Base-by-base conservation (phyloP, 805 yeast species). In the Candida gorgasii region DNA sequence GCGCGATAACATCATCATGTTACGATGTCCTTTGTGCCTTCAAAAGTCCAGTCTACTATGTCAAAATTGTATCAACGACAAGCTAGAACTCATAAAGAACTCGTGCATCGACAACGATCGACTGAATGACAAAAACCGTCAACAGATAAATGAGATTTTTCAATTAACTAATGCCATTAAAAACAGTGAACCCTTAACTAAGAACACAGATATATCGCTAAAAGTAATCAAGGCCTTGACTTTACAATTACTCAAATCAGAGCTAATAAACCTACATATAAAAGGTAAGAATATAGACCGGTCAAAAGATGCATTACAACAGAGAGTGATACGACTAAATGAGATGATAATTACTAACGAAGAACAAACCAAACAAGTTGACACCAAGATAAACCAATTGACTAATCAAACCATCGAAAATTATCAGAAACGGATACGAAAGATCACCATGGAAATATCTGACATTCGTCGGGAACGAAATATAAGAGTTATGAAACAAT, bases 221-320 rank as follows among this genome's bases (percentile, higher is more conserved):
- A 29, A 24, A 11, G 49, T 62, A 16, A 52, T 65, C 3, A 54
- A 58, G 14, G 41, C 51, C 12, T 45, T 69, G 8, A 53, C 67
- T 2, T 43, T 62, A 4, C 69, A 65, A 37, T 52, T 69, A 31
- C 55, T 58, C 24, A 67, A 61, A 44, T 51, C 66, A 12, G 58
- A 60, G 28, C 28, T 46, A 3, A 33, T 46, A 12, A 46, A 49
- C 39, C 20, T 52, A 4, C 48, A 51, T n/a, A 35, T 54, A n/a
- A 45, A 45, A 24, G 39, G 52, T 9, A 44, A 45, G 24, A 54
- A 54, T 22, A 51, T 54, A 12, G 35, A 46, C 9, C 44, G 37
- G 20, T 32, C 46, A 18, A 42, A 17, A 39, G 40, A 36, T 9
- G 36, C 22, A 16, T 42, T 32, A 40, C 54, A 31, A 34, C 54